Percentiles rank a stretch among this genome's conserved stretches.
These are phyloP conservation scores for Scleroderma citrinum DNA, from an alignment of 768 basidiomycete species.

Conservation along the genomic window DNA sequence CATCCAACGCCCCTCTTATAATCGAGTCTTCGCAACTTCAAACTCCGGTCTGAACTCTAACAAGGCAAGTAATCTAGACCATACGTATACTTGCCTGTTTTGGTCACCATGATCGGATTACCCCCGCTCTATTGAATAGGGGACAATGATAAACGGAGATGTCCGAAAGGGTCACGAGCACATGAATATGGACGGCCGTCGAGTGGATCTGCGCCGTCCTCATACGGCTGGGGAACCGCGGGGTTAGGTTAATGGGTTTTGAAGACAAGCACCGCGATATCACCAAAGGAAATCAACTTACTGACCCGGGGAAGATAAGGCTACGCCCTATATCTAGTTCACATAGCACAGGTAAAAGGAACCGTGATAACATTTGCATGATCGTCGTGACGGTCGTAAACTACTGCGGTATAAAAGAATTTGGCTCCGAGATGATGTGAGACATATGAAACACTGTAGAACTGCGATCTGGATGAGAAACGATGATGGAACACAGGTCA, in stretches of 20 bases:
- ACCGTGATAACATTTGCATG: not conserved
- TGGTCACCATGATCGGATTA: constrained; percentile 12
- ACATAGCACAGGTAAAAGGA: too few species aligned
- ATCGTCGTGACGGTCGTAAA: not conserved
- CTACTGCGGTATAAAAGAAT: not conserved
- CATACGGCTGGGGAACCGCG: not conserved
- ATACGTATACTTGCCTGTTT: constrained; percentile 13
- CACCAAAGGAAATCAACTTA: too few species aligned
- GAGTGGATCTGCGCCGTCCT: not conserved
- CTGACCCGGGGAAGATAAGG: not conserved
- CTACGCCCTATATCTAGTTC: not conserved
- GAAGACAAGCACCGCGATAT: not conserved
- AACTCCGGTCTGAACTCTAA: constrained; percentile 44
- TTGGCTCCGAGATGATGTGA: too few species aligned
- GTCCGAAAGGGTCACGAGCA: not conserved
- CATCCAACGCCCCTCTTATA: constrained; percentile 39
- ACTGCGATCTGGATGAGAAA: not conserved
- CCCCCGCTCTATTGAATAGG: constrained; percentile 7
- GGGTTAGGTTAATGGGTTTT: not conserved
- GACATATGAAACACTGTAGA: constrained; percentile 1
- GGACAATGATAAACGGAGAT: constrained; percentile 2
- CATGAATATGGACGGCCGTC: too few species aligned
- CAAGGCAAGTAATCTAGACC: constrained; percentile 14
- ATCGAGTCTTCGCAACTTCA: constrained; percentile 31
- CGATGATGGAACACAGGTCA: not conserved